These are phyloP conservation scores for Fusarium tuaranense DNA, from an alignment of 2,329 filamentous ascomycete genomes.

Conservation along the genomic window DNA sequence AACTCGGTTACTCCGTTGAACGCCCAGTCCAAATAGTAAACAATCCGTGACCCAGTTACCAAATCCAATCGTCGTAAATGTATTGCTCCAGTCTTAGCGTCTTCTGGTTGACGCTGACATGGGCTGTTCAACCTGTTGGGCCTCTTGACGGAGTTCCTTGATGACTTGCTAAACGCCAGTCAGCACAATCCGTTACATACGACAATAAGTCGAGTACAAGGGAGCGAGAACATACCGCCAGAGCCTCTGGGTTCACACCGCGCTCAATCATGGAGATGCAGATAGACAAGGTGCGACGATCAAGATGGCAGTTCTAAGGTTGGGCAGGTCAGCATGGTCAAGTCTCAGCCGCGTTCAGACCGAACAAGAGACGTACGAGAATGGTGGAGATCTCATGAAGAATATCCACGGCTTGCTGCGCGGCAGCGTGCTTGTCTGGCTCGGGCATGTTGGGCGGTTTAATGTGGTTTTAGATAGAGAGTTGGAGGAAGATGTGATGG, in stretches of 20 bases:
- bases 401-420: conserved; percentile 85
- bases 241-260: conserved; percentile 93
- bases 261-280: conserved; percentile 98
- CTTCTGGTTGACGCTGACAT: conserved; percentile 42
- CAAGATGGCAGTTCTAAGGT: conserved; percentile 88
- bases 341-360: not conserved
- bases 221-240: conserved; percentile 75
- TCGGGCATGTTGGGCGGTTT: conserved; percentile 57
- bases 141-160: conserved; percentile 69
- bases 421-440: conserved; percentile 77
- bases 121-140: conserved; percentile 61
- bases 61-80: not conserved
- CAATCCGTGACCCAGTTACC: conserved; percentile 1
- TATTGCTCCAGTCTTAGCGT: conserved; percentile 33
- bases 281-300: conserved; percentile 89
- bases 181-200: not conserved
- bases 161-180: conserved; percentile 62
- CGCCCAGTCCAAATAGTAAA: conserved; percentile 9
- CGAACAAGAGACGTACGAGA: conserved; percentile 69
- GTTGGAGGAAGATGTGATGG: conserved; percentile 5
- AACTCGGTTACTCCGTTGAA: conserved; percentile 22
- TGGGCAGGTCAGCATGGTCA: conserved; percentile 12
- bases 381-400: conserved; percentile 89
- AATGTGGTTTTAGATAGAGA: conserved; percentile 9
- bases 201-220: too few species aligned